Evolutionary conservation across 345 rosid genomes (phyloP).

Genomic region (Lepidium didymum): DNA sequence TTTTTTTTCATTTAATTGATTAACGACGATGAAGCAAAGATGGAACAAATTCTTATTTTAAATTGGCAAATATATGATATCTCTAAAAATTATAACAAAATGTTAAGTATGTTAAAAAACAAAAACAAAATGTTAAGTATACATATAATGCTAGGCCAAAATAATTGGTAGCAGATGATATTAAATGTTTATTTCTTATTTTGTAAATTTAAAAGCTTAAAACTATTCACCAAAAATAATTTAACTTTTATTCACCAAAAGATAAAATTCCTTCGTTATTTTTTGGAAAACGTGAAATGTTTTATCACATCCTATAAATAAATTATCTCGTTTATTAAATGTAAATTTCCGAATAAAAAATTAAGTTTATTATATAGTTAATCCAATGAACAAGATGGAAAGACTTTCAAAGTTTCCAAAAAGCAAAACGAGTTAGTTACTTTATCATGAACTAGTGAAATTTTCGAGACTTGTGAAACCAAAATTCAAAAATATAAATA

Average conservation of each 20-base stretch:
- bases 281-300: slow-evolving; percentile 21
- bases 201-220: not conserved
- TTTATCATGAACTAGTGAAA: slow-evolving; percentile 7
- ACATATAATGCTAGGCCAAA: not conserved
- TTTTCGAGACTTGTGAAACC: slow-evolving; percentile 23
- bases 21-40: not conserved
- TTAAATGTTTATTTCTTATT: not conserved
- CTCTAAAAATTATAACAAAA: not conserved
- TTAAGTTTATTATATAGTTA: not conserved
- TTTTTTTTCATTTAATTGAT: not conserved
- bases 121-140: no score
- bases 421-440: slow-evolving; percentile 8
- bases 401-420: slow-evolving; percentile 5
- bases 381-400: slow-evolving; percentile 20
- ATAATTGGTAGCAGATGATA: not conserved
- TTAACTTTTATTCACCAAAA: not conserved
- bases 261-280: not conserved
- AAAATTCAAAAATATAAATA: slow-evolving; percentile 3
- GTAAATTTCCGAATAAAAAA: not conserved
- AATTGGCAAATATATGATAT: not conserved
- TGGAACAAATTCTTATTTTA: not conserved
- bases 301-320: not conserved
- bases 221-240: not conserved
- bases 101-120: no score
- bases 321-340: not conserved